Base-by-base conservation (phyloP, 768 basidiomycete species). In the Termitomyces sp. region DNA sequence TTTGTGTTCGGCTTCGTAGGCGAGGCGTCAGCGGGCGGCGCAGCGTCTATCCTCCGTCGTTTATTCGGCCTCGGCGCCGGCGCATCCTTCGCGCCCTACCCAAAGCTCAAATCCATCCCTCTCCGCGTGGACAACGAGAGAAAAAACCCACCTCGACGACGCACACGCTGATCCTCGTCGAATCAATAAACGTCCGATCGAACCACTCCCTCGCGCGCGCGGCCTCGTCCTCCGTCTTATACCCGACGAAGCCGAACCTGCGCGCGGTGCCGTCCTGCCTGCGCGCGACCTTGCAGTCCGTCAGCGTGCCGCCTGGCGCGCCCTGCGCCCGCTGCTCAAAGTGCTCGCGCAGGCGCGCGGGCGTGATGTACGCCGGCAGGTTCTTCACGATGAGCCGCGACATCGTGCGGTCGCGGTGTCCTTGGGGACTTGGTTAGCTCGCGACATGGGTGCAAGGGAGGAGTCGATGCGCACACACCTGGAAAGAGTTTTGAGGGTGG, bases 171-270 rank as follows among this genome's bases (percentile, higher is more conserved):
- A 98, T 83, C 60, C 87, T 81, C 9, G 86, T 81, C 7, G 91
- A 87, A 47, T 87, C 92, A 29, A 98, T 79, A 68, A 88, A 98
- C 0, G 88, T 90, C 24, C 81, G 78, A 69, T 95, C 84, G 63
- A 90, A 95, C 88, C 90, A 98, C 36, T 86, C 81, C 68, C 81
- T 83, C 0, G 91, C 94, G 5, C 78, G 76, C 6, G 72, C 56
- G 0, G 96, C 96, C 58, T 97, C 90, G 29, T 81, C 75, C 31
- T 87, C 78, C 0, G 86, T 82, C 73, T 90, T 93, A 78, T 86
- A 98, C 0, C 97, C 97, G 9, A 96, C 78, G 66, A 98, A 99
- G 0, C 90, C 97, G 69, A 99, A 95, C 34, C 91, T 80, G 8
- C 97, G 79, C 0, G 89, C 87, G 0, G 86, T 87, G 1, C 93